Conservation (phyloP, 345 rosid genomes). For the Rhizophora apiculata region DNA sequence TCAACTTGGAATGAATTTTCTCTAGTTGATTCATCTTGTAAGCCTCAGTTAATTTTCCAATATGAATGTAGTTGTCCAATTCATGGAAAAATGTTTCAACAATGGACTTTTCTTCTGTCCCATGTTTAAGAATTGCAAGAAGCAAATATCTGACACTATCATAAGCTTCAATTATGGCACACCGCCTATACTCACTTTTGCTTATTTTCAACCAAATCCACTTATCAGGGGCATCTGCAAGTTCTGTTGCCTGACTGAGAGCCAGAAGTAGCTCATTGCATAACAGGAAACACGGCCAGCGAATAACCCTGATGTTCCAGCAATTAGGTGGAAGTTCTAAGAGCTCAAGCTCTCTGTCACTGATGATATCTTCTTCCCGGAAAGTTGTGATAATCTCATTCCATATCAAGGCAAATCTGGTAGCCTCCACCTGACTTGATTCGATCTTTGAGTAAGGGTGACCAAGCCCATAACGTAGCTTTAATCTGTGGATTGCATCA, state of each 20-base stretch:
- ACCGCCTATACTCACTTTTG: conserved; percentile 74
- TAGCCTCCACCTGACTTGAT: conserved; percentile 79
- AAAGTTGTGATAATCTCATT: conserved; percentile 70
- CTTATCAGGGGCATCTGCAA: conserved; percentile 62
- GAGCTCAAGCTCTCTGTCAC: conserved; percentile 73
- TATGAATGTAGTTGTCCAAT: conserved; percentile 47
- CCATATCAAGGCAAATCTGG: conserved; percentile 88
- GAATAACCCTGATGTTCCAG: conserved; percentile 79
- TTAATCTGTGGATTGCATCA: conserved; percentile 70
- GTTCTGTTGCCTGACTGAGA: conserved; percentile 70
- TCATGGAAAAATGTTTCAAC: conserved; percentile 44
- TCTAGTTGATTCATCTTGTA: conserved; percentile 47
- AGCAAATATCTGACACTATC: conserved; percentile 74
- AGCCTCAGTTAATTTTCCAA: conserved; percentile 38
- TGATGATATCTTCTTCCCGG: conserved; percentile 84
- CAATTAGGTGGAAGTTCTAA: conserved; percentile 75
- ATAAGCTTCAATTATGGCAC: conserved; percentile 87
- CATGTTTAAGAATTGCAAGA: conserved; percentile 42
- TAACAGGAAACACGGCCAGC: conserved; percentile 88
- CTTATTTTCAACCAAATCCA: conserved; percentile 82
- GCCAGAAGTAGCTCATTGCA: conserved; percentile 89
- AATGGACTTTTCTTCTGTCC: conserved; percentile 62
- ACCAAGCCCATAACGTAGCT: conserved; percentile 84
- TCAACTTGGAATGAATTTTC: conserved; percentile 58
- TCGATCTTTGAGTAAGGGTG: conserved; percentile 72